These are phyloP conservation scores for Trichosporon inkin DNA, from an alignment of 1,284 basidiomycete genomes.

Conservation along the genomic window DNA sequence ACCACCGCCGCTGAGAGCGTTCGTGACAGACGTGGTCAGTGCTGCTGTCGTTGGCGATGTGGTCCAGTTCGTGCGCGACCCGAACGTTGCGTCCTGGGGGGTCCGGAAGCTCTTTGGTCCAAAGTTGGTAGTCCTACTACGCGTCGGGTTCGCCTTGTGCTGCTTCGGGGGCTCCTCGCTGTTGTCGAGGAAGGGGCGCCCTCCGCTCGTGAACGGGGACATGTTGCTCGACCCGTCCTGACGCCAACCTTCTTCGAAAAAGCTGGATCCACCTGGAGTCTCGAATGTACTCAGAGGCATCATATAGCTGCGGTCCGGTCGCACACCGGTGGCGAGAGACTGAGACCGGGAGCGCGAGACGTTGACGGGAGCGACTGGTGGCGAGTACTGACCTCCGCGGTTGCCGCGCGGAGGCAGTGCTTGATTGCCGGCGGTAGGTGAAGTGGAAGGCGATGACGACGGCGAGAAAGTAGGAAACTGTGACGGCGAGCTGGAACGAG, in stretches of 20 bases:
- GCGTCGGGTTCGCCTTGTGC: neutral
- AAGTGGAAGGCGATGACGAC: constrained; percentile 37
- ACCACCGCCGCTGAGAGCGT: constrained; percentile 28
- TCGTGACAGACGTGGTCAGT: constrained; percentile 33
- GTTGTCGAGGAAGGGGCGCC: constrained; percentile 23
- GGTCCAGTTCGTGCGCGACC: constrained; percentile 27
- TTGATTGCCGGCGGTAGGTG: constrained; percentile 23
- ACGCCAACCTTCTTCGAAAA: constrained; percentile 31
- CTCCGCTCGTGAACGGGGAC: constrained; percentile 41
- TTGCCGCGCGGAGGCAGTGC: constrained; percentile 7
- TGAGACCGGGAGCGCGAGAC: constrained; percentile 44
- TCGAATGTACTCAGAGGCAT: constrained; percentile 36
- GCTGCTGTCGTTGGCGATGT: constrained; percentile 24
- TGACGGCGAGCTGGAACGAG: constrained; percentile 35
- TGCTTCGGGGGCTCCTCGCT: constrained; percentile 5
- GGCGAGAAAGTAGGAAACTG: constrained; percentile 47
- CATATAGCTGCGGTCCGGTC: constrained; percentile 37
- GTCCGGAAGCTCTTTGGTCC: constrained; percentile 25
- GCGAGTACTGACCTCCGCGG: constrained; percentile 31
- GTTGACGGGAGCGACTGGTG: constrained; percentile 39
- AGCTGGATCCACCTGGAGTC: constrained; percentile 16
- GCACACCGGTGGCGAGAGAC: constrained; percentile 40
- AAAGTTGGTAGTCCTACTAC: constrained; percentile 6
- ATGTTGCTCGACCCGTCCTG: constrained; percentile 38
- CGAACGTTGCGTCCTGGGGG: constrained; percentile 25